Evolutionary conservation across 2,329 filamentous ascomycete species (phyloP).

Genomic region (Fusarium verrucosum): DNA sequence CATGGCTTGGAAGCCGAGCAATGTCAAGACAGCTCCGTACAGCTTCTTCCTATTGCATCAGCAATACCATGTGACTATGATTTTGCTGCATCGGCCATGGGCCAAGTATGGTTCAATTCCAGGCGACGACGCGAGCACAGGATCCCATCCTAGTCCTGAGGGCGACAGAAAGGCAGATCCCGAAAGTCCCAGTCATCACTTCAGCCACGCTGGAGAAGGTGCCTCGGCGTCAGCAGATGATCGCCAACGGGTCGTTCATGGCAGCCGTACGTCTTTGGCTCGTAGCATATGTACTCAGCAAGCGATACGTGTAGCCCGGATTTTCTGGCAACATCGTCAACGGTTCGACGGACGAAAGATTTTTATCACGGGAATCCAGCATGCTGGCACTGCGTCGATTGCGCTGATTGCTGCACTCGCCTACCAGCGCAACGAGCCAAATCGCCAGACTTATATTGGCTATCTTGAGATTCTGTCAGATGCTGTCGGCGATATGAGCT

Average conservation of each 20-base stretch:
- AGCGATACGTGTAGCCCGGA: slow-evolving; percentile 61
- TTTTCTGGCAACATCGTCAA: slow-evolving; percentile 65
- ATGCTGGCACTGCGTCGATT: slow-evolving; percentile 63
- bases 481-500: slow-evolving; percentile 62
- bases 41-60: slow-evolving; percentile 65
- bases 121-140: slow-evolving; percentile 44
- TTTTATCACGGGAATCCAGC: slow-evolving; percentile 61
- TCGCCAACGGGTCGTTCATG: slow-evolving; percentile 50
- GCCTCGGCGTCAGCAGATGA: slow-evolving; percentile 46
- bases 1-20: slow-evolving; percentile 59
- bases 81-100: slow-evolving; percentile 63
- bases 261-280: slow-evolving; percentile 56
- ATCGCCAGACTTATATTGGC: slow-evolving; percentile 52
- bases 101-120: slow-evolving; percentile 58
- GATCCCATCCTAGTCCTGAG: slow-evolving; percentile 48
- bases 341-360: slow-evolving; percentile 62
- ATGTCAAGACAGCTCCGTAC: slow-evolving; percentile 59
- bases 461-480: slow-evolving; percentile 64
- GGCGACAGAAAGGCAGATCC: slow-evolving; percentile 30
- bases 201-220: slow-evolving; percentile 28
- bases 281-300: slow-evolving; percentile 64
- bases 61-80: slow-evolving; percentile 63
- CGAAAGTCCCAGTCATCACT: slow-evolving; percentile 28
- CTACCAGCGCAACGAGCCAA: slow-evolving; percentile 49
- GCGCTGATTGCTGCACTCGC: slow-evolving; percentile 62